A percentile compares a stretch with the other conserved stretches of the same genome.
These are phyloP conservation scores for Fusarium neocosmosporiellum DNA, from an alignment of 2,329 filamentous ascomycete genomes.

Conservation along the genomic window DNA sequence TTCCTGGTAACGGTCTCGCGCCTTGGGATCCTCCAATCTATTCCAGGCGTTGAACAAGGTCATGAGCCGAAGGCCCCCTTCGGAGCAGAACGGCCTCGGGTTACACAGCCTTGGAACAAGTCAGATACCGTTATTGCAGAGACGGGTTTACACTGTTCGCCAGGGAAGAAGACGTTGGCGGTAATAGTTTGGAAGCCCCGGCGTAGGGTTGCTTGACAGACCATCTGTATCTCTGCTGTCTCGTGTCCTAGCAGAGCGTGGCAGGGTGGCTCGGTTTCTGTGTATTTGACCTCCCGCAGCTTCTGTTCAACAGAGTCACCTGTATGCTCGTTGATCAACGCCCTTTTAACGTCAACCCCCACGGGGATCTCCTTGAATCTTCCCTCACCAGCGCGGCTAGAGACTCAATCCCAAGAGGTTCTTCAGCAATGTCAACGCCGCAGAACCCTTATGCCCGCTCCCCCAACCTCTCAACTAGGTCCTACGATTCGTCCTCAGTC, in stretches of 20 bases:
- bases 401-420: constrained; percentile 29
- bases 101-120: constrained; percentile 38
- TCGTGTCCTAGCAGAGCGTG: constrained; percentile 23
- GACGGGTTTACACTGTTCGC: constrained; percentile 29
- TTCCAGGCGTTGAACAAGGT: constrained; percentile 33
- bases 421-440: constrained; percentile 60
- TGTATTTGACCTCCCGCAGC: constrained; percentile 35
- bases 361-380: constrained; percentile 33
- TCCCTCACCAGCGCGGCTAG: constrained; percentile 22
- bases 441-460: constrained; percentile 71
- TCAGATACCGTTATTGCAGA: constrained; percentile 30
- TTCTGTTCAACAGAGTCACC: constrained; percentile 35
- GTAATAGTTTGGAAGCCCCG: constrained; percentile 24
- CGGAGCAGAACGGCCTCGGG: constrained; percentile 32
- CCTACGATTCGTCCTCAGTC: constrained; percentile 73
- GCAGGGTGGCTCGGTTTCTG: constrained; percentile 21
- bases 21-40: constrained; percentile 30
- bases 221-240: constrained; percentile 30
- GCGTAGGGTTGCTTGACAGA: constrained; percentile 36
- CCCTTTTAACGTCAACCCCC: constrained; percentile 28
- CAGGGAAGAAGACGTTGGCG: constrained; percentile 23
- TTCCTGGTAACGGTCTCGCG: constrained; percentile 25
- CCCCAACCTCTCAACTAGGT: constrained; percentile 69
- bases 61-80: constrained; percentile 32
- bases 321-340: constrained; percentile 42